These are phyloP conservation scores for Fusarium ambrosium DNA, from an alignment of 2,329 filamentous ascomycete species.

Conservation along the genomic window DNA sequence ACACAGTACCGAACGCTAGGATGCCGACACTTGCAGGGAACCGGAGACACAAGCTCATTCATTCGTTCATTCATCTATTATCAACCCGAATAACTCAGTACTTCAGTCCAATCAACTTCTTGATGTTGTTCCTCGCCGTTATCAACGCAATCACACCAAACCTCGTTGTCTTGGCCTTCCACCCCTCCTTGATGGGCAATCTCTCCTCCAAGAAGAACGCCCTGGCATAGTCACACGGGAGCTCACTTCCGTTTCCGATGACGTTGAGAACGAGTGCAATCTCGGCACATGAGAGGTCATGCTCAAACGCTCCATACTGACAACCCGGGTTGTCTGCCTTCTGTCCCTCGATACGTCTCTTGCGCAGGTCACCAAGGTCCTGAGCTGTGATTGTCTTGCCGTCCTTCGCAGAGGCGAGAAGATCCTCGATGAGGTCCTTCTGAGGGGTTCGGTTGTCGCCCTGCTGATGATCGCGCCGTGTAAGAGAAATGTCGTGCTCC, in stretches of 20 bases:
- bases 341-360: slow-evolving; percentile 34
- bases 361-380: slow-evolving; percentile 40
- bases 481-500: slow-evolving; percentile 44
- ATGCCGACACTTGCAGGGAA: neutral
- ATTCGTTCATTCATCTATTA: neutral
- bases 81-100: slow-evolving; percentile 8
- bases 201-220: slow-evolving; percentile 39
- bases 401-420: slow-evolving; percentile 38
- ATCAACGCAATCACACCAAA: slow-evolving; percentile 33
- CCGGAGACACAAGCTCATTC: neutral
- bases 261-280: slow-evolving; percentile 40
- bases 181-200: slow-evolving; percentile 35
- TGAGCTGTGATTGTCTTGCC: slow-evolving; percentile 35
- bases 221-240: slow-evolving; percentile 30
- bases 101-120: slow-evolving; percentile 20
- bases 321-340: slow-evolving; percentile 31
- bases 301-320: slow-evolving; percentile 31
- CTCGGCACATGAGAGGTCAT: slow-evolving; percentile 37
- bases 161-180: slow-evolving; percentile 19
- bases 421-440: slow-evolving; percentile 34
- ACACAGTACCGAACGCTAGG: neutral
- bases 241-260: slow-evolving; percentile 32
- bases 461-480: slow-evolving; percentile 39
- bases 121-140: slow-evolving; percentile 24
- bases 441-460: slow-evolving; percentile 36